A percentile compares a stretch with the other conserved stretches of the same genome.
Evolutionary conservation across 2,329 filamentous ascomycete genomes (phyloP).

Genomic region (Aureobasidium vineae): DNA sequence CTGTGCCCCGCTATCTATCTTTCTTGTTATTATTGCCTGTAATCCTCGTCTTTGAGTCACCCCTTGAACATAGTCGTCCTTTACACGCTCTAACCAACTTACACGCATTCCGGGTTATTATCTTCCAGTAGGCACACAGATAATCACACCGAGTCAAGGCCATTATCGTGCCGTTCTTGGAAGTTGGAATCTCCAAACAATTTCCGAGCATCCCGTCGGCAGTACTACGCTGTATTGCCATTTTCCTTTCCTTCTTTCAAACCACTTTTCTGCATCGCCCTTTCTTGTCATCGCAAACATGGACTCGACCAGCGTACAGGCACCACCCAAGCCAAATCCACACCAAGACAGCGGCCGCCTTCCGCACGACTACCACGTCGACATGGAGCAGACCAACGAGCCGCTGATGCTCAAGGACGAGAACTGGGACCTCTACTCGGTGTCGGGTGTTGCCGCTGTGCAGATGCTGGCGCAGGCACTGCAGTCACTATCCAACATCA

Average conservation of each 20-base stretch:
- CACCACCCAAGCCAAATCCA: conserved; percentile 24
- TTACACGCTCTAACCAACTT: background rate
- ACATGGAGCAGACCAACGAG: conserved; percentile 32
- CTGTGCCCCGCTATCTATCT: conserved; percentile 1
- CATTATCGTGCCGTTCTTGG: background rate
- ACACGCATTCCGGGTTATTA: background rate
- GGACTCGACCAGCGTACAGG: background rate
- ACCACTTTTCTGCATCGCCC: background rate
- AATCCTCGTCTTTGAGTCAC: background rate
- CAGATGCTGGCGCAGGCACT: conserved; percentile 67
- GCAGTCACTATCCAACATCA: conserved; percentile 63
- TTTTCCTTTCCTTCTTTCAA: background rate
- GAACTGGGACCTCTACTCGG: conserved; percentile 66
- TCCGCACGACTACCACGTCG: conserved; percentile 25
- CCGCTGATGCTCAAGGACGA: conserved; percentile 37
- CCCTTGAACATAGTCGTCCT: background rate
- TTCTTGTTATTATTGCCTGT: conserved; percentile 2
- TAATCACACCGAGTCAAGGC: conserved; percentile 7
- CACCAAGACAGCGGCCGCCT: conserved; percentile 23
- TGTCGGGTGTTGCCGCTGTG: conserved; percentile 71
- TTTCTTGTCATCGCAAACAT: background rate
- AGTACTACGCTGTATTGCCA: conserved; percentile 3
- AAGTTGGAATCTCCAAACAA: background rate
- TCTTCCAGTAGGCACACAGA: background rate
- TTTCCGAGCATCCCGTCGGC: conserved; percentile 8